phyloP scores from a whole-genome alignment of 352 stramenopile species.

The Phytophthora agathidicida region DNA sequence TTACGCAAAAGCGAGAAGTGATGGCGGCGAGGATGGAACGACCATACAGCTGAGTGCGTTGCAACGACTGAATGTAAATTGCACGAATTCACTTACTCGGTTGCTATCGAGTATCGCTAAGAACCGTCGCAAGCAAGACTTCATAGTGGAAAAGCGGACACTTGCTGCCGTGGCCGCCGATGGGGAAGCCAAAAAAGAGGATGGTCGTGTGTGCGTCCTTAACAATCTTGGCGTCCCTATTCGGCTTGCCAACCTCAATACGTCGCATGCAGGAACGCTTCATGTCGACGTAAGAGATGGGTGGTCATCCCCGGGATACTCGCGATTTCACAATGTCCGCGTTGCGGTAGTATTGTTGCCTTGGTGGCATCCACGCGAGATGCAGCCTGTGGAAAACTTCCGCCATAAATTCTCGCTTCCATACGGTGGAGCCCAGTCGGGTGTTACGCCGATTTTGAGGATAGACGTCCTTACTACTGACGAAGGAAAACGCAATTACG shows the following conservation, averaged over 20 bases:
- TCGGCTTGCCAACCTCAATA: constrained; percentile 89
- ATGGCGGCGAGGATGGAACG: constrained; percentile 57
- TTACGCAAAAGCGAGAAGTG: constrained; percentile 69
- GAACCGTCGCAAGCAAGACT: constrained; percentile 75
- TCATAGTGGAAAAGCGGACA: constrained; percentile 76
- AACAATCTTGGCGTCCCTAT: constrained; percentile 90
- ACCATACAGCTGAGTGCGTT: constrained; percentile 84
- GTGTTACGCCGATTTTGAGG: constrained; percentile 85
- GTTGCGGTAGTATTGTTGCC: constrained; percentile 85
- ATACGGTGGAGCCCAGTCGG: constrained; percentile 86
- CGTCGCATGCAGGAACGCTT: constrained; percentile 78
- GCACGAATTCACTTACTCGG: constrained; percentile 83
- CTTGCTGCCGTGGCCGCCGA: constrained; percentile 79
- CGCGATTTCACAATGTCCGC: constrained; percentile 85
- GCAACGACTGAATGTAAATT: constrained; percentile 87
- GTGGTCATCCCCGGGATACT: constrained; percentile 84
- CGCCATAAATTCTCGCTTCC: constrained; percentile 82
- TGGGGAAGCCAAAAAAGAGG: constrained; percentile 83
- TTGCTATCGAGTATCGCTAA: constrained; percentile 82
- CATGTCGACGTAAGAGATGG: constrained; percentile 85
- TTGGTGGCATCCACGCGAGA: constrained; percentile 87
- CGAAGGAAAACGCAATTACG: constrained; percentile 77
- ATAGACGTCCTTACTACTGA: constrained; percentile 78
- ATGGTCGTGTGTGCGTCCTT: constrained; percentile 85
- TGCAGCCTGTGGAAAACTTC: constrained; percentile 71